These are phyloP conservation scores for Setomelanomma holmii DNA, from an alignment of 2,329 filamentous ascomycete species.

Conservation along the genomic window DNA sequence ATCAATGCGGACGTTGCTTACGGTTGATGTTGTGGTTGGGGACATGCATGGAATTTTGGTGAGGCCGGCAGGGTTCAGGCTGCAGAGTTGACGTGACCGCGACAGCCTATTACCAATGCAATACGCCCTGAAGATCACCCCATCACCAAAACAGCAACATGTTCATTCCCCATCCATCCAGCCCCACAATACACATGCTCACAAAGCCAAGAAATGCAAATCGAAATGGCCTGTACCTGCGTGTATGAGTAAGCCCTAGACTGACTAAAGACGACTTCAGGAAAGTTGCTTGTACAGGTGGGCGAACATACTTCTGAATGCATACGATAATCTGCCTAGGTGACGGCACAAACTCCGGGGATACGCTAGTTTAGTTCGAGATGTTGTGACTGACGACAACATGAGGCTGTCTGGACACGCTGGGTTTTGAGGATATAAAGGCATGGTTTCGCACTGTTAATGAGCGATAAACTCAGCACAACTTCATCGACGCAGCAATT, in stretches of 20 bases:
- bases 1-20: conserved; percentile 7
- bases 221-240: neutral
- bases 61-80: conserved; percentile 3
- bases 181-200: too few relatives aligned
- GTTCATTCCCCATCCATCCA: neutral
- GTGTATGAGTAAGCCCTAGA: neutral
- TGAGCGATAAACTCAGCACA: neutral
- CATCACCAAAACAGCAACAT: conserved; percentile 2
- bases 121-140: too few relatives aligned
- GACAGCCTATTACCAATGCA: neutral
- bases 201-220: too few relatives aligned
- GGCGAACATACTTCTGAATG: neutral
- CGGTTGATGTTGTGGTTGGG: neutral
- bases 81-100: conserved; percentile 18
- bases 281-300: neutral
- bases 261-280: neutral
- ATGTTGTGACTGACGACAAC: neutral
- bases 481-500: neutral
- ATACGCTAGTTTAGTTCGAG: neutral
- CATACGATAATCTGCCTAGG: neutral
- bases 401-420: neutral
- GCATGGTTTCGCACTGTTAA: neutral
- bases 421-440: neutral
- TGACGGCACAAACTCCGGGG: neutral
- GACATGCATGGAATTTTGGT: conserved; percentile 6